A percentile compares a stretch with the other conserved stretches of the same genome.
Evolutionary conservation across 2,329 filamentous ascomycete genomes (phyloP).

Genomic region (Colletotrichum sp.): DNA sequence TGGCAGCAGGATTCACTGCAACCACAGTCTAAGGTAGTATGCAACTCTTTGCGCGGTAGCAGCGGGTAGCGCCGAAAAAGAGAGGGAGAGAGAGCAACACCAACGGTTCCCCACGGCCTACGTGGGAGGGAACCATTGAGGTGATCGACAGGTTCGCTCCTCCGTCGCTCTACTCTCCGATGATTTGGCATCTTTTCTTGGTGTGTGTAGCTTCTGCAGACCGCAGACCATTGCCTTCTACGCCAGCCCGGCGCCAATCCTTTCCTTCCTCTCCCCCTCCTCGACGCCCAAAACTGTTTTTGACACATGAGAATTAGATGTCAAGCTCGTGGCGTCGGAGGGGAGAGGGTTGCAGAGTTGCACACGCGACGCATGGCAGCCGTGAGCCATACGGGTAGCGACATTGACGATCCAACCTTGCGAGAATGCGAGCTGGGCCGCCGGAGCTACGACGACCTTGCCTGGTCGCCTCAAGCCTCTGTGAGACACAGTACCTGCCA

Average conservation of each 20-base stretch:
- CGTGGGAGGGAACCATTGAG: neutral
- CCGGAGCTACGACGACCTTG: neutral
- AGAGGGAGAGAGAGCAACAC: neutral
- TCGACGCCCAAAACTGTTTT: neutral
- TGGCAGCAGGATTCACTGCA: neutral
- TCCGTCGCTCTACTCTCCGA: neutral
- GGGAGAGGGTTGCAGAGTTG: neutral
- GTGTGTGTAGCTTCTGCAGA: neutral
- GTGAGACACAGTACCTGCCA: neutral
- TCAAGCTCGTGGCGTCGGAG: neutral
- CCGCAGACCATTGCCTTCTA: neutral
- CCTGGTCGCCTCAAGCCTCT: neutral
- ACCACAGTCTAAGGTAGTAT: no score
- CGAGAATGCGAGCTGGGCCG: neutral
- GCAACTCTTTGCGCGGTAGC: neutral
- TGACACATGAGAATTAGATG: neutral
- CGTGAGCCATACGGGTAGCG: neutral
- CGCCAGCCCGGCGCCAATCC: neutral
- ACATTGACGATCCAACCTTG: neutral
- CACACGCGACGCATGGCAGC: neutral
- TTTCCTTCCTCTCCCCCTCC: neutral
- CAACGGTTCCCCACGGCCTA: neutral
- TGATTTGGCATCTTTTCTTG: neutral
- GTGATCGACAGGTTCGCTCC: conserved; percentile 3
- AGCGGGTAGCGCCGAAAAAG: conserved; percentile 12